Percentiles rank a stretch among this genome's conserved stretches.
These are phyloP conservation scores for Cystobasidium pallidum DNA, from an alignment of 1,284 basidiomycete genomes.

Conservation along the genomic window DNA sequence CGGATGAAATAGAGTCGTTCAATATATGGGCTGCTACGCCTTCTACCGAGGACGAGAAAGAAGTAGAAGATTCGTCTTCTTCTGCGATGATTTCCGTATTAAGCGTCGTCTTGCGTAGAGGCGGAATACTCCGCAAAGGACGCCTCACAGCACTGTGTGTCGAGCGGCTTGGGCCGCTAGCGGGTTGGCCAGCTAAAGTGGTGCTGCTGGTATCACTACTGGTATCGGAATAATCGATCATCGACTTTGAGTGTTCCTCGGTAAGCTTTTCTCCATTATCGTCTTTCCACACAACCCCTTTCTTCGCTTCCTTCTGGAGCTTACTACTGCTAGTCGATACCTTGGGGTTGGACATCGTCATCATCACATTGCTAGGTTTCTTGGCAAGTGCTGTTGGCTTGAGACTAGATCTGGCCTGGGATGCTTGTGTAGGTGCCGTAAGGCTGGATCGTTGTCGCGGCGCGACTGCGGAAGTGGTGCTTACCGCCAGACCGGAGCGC, in stretches of 20 bases:
- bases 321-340: background rate
- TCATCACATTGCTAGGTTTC: conserved; percentile 17
- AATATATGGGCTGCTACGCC: background rate
- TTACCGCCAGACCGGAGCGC: conserved; percentile 10
- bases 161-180: background rate
- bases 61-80: conserved; percentile 27
- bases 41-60: conserved; percentile 12
- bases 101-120: background rate
- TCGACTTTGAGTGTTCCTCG: conserved; percentile 41
- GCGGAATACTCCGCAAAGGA: conserved; percentile 13
- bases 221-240: conserved; percentile 34
- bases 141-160: conserved; percentile 2
- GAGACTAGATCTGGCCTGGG: conserved; percentile 21
- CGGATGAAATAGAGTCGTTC: conserved; percentile 29
- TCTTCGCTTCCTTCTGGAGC: conserved; percentile 36
- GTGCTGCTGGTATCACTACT: conserved; percentile 3
- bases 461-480: background rate
- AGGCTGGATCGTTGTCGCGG: conserved; percentile 15
- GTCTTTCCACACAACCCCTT: conserved; percentile 44
- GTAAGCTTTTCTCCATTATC: conserved; percentile 33
- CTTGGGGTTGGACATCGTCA: background rate
- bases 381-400: conserved; percentile 20
- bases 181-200: background rate
- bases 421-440: conserved; percentile 19
- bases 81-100: conserved; percentile 20